These are phyloP conservation scores for Carpinus viminea DNA, from an alignment of 306 rosid species.

Conservation along the genomic window DNA sequence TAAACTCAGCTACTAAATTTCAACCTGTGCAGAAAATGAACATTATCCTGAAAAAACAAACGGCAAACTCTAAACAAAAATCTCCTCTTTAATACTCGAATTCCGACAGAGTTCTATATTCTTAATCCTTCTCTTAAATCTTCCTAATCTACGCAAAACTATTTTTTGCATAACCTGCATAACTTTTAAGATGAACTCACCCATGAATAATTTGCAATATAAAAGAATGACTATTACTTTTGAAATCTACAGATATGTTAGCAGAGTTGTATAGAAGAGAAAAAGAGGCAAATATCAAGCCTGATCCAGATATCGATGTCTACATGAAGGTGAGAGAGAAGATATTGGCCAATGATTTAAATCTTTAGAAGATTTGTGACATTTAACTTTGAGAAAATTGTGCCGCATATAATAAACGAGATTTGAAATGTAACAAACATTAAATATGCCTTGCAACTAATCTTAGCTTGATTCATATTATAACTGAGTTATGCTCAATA, in stretches of 20 bases:
- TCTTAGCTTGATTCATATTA: neutral
- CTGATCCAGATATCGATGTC: constrained; percentile 46
- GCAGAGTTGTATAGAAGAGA: constrained; percentile 54
- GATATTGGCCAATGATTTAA: neutral
- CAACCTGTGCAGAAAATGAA: too few species aligned
- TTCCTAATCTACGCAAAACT: too few species aligned
- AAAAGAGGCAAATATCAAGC: constrained; percentile 40
- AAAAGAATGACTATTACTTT: neutral
- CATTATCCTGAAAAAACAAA: too few species aligned
- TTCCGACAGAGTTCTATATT: too few species aligned
- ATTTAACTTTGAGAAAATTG: neutral
- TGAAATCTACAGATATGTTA: constrained; percentile 34
- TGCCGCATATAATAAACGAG: neutral
- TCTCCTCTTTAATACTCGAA: too few species aligned
- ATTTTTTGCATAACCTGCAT: too few species aligned
- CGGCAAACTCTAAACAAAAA: too few species aligned
- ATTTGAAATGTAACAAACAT: too few species aligned
- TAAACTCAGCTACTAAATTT: too few species aligned
- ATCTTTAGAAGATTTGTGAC: neutral
- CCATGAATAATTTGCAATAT: neutral
- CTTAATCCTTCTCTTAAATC: too few species aligned
- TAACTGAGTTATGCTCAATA: too few species aligned
- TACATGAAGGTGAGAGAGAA: constrained; percentile 42
- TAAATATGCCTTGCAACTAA: neutral
- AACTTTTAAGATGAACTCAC: neutral